A percentile compares a stretch with the other conserved stretches of the same genome.
phyloP scores from a whole-genome alignment of 306 rosid species.

The Abrus pulchellus region DNA sequence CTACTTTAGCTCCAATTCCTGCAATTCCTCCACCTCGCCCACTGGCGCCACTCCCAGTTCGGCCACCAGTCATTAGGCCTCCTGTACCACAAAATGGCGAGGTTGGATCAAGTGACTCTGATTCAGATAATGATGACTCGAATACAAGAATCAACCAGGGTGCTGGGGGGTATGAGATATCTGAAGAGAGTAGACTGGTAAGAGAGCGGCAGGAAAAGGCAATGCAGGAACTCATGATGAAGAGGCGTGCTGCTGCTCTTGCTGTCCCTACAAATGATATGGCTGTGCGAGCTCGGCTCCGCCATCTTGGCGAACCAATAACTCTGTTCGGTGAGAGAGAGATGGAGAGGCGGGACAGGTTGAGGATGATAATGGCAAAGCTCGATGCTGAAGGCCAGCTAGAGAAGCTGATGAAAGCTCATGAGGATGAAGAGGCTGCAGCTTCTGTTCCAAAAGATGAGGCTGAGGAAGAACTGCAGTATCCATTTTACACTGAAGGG shows the following conservation, averaged over 20 bases:
- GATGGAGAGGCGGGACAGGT: slow-evolving; percentile 93
- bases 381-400: slow-evolving; percentile 87
- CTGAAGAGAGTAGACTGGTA: slow-evolving; percentile 79
- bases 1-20: slow-evolving; percentile 74
- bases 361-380: slow-evolving; percentile 80
- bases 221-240: slow-evolving; percentile 79
- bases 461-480: slow-evolving; percentile 76
- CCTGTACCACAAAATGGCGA: slow-evolving; percentile 72
- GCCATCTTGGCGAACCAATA: slow-evolving; percentile 89
- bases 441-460: slow-evolving; percentile 71
- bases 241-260: slow-evolving; percentile 87
- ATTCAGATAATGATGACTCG: slow-evolving; percentile 64
- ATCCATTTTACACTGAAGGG: slow-evolving; percentile 93
- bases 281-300: slow-evolving; percentile 91
- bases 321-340: slow-evolving; percentile 94
- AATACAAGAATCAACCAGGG: slow-evolving; percentile 57
- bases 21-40: slow-evolving; percentile 67
- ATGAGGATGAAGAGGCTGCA: slow-evolving; percentile 87
- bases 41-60: slow-evolving; percentile 68
- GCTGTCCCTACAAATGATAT: slow-evolving; percentile 96
- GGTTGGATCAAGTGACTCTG: slow-evolving; percentile 66
- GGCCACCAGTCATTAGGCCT: slow-evolving; percentile 67
- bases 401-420: slow-evolving; percentile 88
- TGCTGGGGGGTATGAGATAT: slow-evolving; percentile 75
- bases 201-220: slow-evolving; percentile 92